phyloP scores from a whole-genome alignment of 345 rosid species.

The Geranium rotundifolium region DNA sequence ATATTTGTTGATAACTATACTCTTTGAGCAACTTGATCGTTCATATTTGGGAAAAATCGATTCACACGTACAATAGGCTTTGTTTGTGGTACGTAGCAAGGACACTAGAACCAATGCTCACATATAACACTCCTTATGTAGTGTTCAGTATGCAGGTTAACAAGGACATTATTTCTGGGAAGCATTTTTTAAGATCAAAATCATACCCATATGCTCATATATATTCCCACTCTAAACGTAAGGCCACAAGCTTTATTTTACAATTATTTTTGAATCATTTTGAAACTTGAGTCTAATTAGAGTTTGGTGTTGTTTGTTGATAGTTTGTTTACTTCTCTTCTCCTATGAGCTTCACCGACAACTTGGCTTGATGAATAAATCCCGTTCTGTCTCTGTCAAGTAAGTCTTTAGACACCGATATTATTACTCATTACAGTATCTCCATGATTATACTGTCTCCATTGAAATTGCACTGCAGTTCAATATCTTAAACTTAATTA shows the following conservation, averaged over 20 bases:
- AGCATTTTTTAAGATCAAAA: conserved; percentile 30
- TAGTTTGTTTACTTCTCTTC: conserved; percentile 70
- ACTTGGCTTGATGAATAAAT: conserved; percentile 33
- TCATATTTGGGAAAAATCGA: too few species aligned
- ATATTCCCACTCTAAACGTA: conserved; percentile 80
- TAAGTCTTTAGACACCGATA: conserved; percentile 22
- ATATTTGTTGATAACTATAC: background rate
- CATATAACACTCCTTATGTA: conserved; percentile 14
- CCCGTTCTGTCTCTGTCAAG: conserved; percentile 54
- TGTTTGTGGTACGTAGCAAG: background rate
- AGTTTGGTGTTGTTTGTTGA: conserved; percentile 12
- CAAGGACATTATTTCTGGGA: conserved; percentile 50
- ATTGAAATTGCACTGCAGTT: too few species aligned
- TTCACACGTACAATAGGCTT: too few species aligned
- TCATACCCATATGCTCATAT: conserved; percentile 49
- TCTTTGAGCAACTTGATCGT: background rate
- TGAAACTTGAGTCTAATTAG: conserved; percentile 5
- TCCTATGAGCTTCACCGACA: conserved; percentile 66
- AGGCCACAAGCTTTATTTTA: conserved; percentile 10
- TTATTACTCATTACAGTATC: background rate
- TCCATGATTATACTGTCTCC: background rate
- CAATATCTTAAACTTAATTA: too few species aligned
- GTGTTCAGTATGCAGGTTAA: conserved; percentile 37
- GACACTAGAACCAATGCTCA: background rate
- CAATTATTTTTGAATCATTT: background rate